A percentile compares a stretch with the other conserved stretches of the same genome.
Evolutionary conservation across 495 filamentous ascomycete species (phyloP).

Genomic region (Tuber indicum): DNA sequence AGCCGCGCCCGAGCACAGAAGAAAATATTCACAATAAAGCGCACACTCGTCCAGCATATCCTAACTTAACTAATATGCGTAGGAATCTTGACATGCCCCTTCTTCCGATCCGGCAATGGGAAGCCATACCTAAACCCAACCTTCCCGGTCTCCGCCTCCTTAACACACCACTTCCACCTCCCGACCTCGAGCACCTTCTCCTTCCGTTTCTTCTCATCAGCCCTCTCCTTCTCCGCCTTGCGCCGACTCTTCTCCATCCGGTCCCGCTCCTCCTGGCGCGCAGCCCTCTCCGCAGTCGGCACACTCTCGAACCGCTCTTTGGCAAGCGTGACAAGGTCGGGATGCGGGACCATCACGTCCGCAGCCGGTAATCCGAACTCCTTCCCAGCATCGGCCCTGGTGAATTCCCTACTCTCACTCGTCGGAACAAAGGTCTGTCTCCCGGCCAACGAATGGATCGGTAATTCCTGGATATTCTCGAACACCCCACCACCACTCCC

Average conservation of each 20-base stretch:
- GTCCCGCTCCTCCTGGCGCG: conserved; percentile 46
- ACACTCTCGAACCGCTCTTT: conserved; percentile 46
- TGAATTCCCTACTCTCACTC: conserved; percentile 85
- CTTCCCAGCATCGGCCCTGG: conserved; percentile 77
- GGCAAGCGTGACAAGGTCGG: conserved; percentile 66
- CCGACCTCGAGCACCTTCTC: conserved; percentile 49
- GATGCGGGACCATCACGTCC: conserved; percentile 81
- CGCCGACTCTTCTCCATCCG: conserved; percentile 39
- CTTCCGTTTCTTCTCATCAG: conserved; percentile 45
- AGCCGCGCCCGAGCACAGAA: neutral
- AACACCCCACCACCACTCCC: conserved; percentile 40
- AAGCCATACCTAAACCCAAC: conserved; percentile 65
- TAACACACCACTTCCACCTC: conserved; percentile 76
- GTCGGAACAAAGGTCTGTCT: conserved; percentile 85
- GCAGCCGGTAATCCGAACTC: conserved; percentile 80
- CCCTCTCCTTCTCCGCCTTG: conserved; percentile 44
- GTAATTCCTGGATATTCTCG: conserved; percentile 88
- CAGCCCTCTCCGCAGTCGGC: conserved; percentile 42
- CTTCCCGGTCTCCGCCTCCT: conserved; percentile 57
- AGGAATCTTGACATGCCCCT: conserved; percentile 66
- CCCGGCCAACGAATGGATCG: conserved; percentile 68
- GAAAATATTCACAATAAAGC: neutral
- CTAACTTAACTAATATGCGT: conserved; percentile 50
- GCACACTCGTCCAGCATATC: conserved; percentile 5
- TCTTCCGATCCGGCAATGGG: conserved; percentile 64